phyloP scores from a whole-genome alignment of 2,329 filamentous ascomycete genomes.

The Fusarium phyllophilum region DNA sequence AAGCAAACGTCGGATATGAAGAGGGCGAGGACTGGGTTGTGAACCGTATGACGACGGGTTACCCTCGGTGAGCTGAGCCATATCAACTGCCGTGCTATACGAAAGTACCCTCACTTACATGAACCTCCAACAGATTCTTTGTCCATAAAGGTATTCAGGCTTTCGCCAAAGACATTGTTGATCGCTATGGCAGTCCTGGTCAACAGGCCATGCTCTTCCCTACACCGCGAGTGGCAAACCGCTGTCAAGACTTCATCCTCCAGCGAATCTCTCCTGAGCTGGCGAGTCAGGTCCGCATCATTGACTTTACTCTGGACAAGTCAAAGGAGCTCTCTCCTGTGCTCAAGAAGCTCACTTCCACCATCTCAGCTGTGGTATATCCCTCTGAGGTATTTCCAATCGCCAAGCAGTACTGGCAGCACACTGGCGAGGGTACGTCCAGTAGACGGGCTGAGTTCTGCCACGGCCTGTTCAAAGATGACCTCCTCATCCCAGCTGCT shows the following conservation, averaged over 20 bases:
- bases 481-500: conserved; percentile 59
- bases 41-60: conserved; percentile 86
- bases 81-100: background rate
- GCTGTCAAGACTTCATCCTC: conserved; percentile 79
- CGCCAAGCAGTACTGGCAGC: conserved; percentile 98
- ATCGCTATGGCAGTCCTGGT: conserved; percentile 68
- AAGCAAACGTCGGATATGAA: conserved; percentile 90
- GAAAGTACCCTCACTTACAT: conserved; percentile 16
- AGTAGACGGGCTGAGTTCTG: conserved; percentile 93
- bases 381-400: conserved; percentile 72
- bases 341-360: conserved; percentile 66
- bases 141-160: conserved; percentile 84
- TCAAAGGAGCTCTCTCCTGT: conserved; percentile 61
- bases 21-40: conserved; percentile 91
- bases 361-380: conserved; percentile 77
- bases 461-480: conserved; percentile 76
- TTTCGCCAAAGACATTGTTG: conserved; percentile 75
- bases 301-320: conserved; percentile 72
- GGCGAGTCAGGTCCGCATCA: conserved; percentile 59
- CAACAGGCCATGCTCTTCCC: conserved; percentile 87
- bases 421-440: conserved; percentile 91
- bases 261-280: conserved; percentile 65
- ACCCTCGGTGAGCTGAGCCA: conserved; percentile 75
- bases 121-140: conserved; percentile 78
- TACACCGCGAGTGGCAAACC: conserved; percentile 71